Evolutionary conservation across 192 early-diverging fungal species (phyloP).

Genomic region (Coemansia sp.): DNA sequence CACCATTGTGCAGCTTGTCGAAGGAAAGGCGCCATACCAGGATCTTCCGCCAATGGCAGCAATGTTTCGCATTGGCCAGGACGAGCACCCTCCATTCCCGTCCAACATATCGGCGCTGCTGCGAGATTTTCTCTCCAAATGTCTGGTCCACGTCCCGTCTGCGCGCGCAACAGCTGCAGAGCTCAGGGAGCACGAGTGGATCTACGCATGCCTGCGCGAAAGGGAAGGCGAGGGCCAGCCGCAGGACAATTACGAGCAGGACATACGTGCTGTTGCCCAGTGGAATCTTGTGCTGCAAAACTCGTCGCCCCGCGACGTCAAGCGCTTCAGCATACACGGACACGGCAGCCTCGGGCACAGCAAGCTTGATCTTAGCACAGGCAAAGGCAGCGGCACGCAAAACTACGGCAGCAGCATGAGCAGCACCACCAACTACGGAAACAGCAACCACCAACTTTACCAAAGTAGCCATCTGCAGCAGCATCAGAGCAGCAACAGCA

Average conservation of each 20-base stretch:
- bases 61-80: constrained; percentile 71
- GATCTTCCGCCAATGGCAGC: constrained; percentile 71
- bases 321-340: constrained; percentile 39
- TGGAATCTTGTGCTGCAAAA: constrained; percentile 57
- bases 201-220: constrained; percentile 40
- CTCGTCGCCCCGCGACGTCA: constrained; percentile 55
- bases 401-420: constrained; percentile 10
- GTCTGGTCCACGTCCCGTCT: constrained; percentile 79
- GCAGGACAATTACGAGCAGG: constrained; percentile 45
- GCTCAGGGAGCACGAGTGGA: constrained; percentile 63
- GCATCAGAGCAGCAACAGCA: constrained; percentile 12
- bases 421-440: constrained; percentile 6
- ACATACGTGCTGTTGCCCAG: constrained; percentile 50
- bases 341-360: not conserved
- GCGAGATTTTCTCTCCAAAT: constrained; percentile 74
- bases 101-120: constrained; percentile 60
- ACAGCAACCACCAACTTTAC: constrained; percentile 7
- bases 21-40: constrained; percentile 72
- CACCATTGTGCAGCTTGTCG: constrained; percentile 71
- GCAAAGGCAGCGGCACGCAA: constrained; percentile 6
- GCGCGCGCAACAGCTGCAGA: constrained; percentile 66
- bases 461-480: constrained; percentile 4
- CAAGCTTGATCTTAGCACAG: not conserved
- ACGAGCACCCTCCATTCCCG: constrained; percentile 74
- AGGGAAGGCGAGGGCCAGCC: constrained; percentile 39